A percentile compares a stretch with the other conserved stretches of the same genome.
Evolutionary conservation across 176 grass and related monocot genomes (phyloP).

Genomic region (Pontederia crassipes): DNA sequence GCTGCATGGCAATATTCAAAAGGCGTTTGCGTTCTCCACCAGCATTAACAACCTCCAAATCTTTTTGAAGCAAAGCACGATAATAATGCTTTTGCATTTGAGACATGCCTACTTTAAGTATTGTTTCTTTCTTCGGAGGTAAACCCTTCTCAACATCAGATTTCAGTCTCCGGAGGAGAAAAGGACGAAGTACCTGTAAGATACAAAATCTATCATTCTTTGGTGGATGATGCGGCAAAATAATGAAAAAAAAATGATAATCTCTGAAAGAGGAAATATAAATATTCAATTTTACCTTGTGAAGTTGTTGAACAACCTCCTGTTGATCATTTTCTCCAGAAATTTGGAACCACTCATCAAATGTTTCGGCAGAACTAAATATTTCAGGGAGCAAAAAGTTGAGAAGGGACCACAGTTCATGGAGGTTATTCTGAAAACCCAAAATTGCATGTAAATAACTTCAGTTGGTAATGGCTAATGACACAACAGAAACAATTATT

Average conservation of each 20-base stretch:
- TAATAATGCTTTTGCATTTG: slow-evolving; percentile 99
- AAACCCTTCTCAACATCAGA: slow-evolving; percentile 98
- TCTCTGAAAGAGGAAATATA: no score
- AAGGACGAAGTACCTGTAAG: slow-evolving; percentile 91
- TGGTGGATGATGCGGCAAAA: background rate
- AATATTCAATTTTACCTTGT: slow-evolving; percentile 43
- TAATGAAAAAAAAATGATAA: background rate
- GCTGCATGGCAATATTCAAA: slow-evolving; percentile 97
- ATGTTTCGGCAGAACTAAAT: slow-evolving; percentile 97
- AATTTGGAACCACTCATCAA: slow-evolving; percentile 99
- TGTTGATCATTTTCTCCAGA: slow-evolving; percentile 96
- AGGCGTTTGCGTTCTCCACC: slow-evolving; percentile 94
- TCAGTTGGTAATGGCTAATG: no score
- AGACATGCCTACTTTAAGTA: slow-evolving; percentile 99
- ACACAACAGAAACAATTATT: no score
- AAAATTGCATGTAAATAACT: no score
- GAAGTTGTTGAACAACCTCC: slow-evolving; percentile 98
- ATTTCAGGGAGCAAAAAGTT: slow-evolving; percentile 97
- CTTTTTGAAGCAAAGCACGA: slow-evolving; percentile 87
- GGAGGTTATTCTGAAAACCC: slow-evolving; percentile 78
- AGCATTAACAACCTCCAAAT: slow-evolving; percentile 96
- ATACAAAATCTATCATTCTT: background rate
- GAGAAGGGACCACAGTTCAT: slow-evolving; percentile 96
- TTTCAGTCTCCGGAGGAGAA: slow-evolving; percentile 91
- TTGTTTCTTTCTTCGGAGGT: slow-evolving; percentile 96